Conservation (phyloP, 257 asterid genomes). For the Nyctanthes arbortristis region DNA sequence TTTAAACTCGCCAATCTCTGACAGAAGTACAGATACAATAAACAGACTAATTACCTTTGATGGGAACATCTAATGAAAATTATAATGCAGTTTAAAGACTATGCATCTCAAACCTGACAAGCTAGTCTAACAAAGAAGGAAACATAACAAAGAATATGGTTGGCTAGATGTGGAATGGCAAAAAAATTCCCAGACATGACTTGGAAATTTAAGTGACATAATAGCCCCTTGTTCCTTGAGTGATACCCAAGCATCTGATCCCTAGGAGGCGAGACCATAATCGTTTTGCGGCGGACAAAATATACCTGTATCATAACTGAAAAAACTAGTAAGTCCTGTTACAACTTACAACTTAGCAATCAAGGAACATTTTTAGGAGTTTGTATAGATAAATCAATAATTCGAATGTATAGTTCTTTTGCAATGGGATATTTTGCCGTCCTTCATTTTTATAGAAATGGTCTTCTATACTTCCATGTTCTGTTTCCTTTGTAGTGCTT, state of each 20-base stretch:
- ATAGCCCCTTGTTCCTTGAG: not conserved
- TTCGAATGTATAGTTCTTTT: not conserved
- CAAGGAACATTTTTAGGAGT: not conserved
- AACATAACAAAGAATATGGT: not conserved
- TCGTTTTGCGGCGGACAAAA: no score
- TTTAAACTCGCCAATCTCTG: not conserved
- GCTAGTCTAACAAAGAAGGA: not conserved
- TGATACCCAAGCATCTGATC: no score
- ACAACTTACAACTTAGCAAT: not conserved
- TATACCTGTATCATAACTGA: constrained; percentile 1
- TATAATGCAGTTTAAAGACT: not conserved
- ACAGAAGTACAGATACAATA: not conserved
- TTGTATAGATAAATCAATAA: not conserved
- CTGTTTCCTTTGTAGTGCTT: not conserved
- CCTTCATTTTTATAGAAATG: not conserved
- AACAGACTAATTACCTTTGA: no score
- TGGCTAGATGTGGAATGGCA: not conserved
- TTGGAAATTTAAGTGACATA: not conserved
- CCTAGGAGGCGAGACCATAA: no score
- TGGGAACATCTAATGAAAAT: no score
- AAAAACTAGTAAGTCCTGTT: not conserved
- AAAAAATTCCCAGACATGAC: not conserved
- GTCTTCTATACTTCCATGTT: not conserved
- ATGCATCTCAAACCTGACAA: not conserved
- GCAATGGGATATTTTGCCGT: not conserved